A percentile compares a stretch with the other conserved stretches of the same genome.
These are phyloP conservation scores for Fistulifera solaris DNA, from an alignment of 108 stramenopile genomes.

Conservation along the genomic window DNA sequence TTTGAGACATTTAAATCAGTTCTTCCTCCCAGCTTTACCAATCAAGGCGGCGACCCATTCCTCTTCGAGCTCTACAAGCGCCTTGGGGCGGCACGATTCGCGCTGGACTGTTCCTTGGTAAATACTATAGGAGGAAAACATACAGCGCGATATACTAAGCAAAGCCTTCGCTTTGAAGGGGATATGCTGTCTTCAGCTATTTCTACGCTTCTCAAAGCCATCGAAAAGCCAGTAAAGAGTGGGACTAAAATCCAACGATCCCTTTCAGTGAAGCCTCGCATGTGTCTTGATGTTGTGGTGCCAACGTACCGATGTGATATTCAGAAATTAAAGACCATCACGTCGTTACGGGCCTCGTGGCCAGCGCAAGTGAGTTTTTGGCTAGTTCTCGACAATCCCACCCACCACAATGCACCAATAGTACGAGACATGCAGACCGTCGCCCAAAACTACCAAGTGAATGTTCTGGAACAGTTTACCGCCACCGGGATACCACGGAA, in stretches of 20 bases:
- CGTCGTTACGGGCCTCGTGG: constrained; percentile 21
- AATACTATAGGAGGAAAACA: constrained; percentile 29
- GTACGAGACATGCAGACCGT: not conserved
- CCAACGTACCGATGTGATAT: constrained; percentile 40
- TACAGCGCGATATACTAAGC: not conserved
- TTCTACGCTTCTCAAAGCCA: not conserved
- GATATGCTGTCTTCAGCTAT: too few relatives aligned
- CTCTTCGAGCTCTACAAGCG: constrained; percentile 29
- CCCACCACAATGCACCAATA: not conserved
- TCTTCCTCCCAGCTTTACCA: constrained; percentile 35
- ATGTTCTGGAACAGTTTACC: constrained; percentile 7
- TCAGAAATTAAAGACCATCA: constrained; percentile 26
- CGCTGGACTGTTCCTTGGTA: constrained; percentile 14
- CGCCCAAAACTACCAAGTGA: not conserved
- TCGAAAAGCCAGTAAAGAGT: not conserved
- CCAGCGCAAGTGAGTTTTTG: constrained; percentile 19
- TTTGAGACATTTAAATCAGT: constrained; percentile 26
- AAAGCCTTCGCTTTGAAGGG: not conserved
- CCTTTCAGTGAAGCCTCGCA: not conserved
- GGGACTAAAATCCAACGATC: not conserved
- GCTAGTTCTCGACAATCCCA: constrained; percentile 41
- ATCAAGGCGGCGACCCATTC: constrained; percentile 49
- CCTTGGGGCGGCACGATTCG: constrained; percentile 23
- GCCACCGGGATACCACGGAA: constrained; percentile 23
- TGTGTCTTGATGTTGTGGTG: constrained; percentile 42